Percentiles rank a stretch among this genome's conserved stretches.
phyloP scores from a whole-genome alignment of 139 green algal genomes.

The Micractinium sp. region DNA sequence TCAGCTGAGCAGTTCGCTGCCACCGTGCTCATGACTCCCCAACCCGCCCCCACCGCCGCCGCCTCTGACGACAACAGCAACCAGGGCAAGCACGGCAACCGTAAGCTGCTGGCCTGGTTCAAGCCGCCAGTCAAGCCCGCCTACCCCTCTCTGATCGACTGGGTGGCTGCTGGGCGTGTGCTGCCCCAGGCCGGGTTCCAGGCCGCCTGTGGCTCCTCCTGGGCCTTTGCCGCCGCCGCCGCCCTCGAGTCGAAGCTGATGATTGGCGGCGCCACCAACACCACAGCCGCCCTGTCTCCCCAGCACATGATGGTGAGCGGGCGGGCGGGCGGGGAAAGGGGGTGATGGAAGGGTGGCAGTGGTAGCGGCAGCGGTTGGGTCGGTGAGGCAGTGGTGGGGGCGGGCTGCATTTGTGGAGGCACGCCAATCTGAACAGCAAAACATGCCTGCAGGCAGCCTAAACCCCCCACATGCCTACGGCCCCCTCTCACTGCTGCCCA shows the following conservation, averaged over 20 bases:
- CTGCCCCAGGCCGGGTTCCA: background rate
- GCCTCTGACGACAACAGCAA: background rate
- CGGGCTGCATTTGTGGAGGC: background rate
- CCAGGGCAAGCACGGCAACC: background rate
- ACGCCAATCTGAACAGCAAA: background rate
- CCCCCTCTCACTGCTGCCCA: background rate
- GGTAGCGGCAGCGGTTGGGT: background rate
- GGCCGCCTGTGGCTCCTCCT: background rate
- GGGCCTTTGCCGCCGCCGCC: conserved; percentile 17
- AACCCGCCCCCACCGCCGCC: background rate
- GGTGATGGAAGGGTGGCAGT: background rate
- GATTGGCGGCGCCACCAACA: background rate
- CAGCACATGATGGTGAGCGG: conserved; percentile 7
- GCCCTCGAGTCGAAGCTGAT: conserved; percentile 7
- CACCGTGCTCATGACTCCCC: background rate
- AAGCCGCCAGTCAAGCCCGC: background rate
- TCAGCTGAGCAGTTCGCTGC: background rate
- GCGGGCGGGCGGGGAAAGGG: background rate
- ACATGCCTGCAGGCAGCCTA: background rate
- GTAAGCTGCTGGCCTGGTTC: background rate
- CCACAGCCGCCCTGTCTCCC: background rate
- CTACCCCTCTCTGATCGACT: background rate
- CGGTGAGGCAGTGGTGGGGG: background rate
- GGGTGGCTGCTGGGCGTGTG: background rate
- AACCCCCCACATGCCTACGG: background rate